phyloP scores from a whole-genome alignment of 2,329 filamentous ascomycete species.

The Cytospora mali region DNA sequence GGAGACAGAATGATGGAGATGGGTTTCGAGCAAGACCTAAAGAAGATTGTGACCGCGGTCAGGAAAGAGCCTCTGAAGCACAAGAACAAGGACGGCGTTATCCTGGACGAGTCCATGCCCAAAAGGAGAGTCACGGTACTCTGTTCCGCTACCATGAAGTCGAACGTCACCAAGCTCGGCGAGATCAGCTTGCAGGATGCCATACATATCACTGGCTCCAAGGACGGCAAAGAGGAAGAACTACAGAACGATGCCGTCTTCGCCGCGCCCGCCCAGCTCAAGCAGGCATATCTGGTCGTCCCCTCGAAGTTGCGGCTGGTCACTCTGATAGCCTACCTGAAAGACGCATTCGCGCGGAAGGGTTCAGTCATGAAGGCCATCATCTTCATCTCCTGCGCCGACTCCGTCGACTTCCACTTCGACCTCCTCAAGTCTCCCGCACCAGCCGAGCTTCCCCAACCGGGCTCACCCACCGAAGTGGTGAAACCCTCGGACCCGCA shows the following conservation, averaged over 20 bases:
- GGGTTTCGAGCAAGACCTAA: slow-evolving; percentile 93
- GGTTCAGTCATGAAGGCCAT: slow-evolving; percentile 97
- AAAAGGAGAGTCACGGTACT: slow-evolving; percentile 81
- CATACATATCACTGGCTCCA: slow-evolving; percentile 75
- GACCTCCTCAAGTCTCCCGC: slow-evolving; percentile 66
- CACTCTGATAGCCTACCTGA: slow-evolving; percentile 80
- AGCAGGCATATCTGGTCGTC: slow-evolving; percentile 86
- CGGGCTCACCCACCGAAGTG: slow-evolving; percentile 29
- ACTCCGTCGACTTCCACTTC: slow-evolving; percentile 96
- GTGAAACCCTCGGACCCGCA: slow-evolving; percentile 36
- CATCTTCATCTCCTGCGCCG: slow-evolving; percentile 94
- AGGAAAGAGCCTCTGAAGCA: slow-evolving; percentile 64
- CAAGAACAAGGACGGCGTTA: slow-evolving; percentile 59
- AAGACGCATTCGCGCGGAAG: slow-evolving; percentile 82
- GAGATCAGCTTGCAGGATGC: slow-evolving; percentile 96
- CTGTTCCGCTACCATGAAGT: slow-evolving; percentile 97
- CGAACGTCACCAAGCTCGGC: slow-evolving; percentile 90
- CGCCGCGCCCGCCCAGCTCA: slow-evolving; percentile 86
- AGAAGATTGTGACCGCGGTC: slow-evolving; percentile 80
- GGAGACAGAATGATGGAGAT: slow-evolving; percentile 98
- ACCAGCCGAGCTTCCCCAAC: slow-evolving; percentile 37
- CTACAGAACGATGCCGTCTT: slow-evolving; percentile 60
- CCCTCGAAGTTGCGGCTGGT: slow-evolving; percentile 91
- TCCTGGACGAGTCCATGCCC: slow-evolving; percentile 66
- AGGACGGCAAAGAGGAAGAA: slow-evolving; percentile 50